Base-by-base conservation (phyloP, 352 stramenopile species). In the Phytopythium oedochilum region DNA sequence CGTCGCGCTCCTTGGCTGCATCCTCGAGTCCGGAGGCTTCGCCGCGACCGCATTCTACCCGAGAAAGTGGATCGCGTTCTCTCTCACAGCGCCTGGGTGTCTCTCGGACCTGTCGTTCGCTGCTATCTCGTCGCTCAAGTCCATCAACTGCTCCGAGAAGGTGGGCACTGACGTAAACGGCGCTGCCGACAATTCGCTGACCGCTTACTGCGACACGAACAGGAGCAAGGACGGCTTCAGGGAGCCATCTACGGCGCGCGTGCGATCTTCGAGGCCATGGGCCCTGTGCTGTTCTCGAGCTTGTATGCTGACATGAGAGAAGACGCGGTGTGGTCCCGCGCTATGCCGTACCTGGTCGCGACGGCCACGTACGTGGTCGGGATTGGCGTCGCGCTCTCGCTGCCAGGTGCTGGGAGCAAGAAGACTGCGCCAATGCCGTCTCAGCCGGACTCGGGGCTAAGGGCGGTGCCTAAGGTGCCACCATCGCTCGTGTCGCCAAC, bases 181-280 rank as follows among this genome's bases (percentile, higher is more conserved):
- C n/a, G n/a, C n/a, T n/a, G n/a, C n/a, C n/a, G n/a, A n/a, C n/a
- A n/a, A n/a, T n/a, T n/a, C n/a, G n/a, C n/a, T n/a, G n/a, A n/a
- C n/a, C n/a, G n/a, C n/a, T n/a, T n/a, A n/a, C n/a, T n/a, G n/a
- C n/a, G n/a, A n/a, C n/a, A n/a, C n/a, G 7, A 23, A 1, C 47
- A 86, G 63, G 79, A 92, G 38, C 82, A 92, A 82, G 82, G 82
- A 10, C 78, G 76, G 7, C 62, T 92, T 0, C 82, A 92, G 57
- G 79, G 82, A 4, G 77, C 78, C 25, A 86, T 92, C 53, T 89
- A 89, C 50, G 77, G 70, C 25, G 78, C 68, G 12, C 71, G 82
- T 5, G 82, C 73, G 4, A 64, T 89, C 36, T 88, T 88, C 43
- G 75, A 86, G 64, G 79, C 83, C 4, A 57, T 63, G 0, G 83